A percentile compares a stretch with the other conserved stretches of the same genome.
These are phyloP conservation scores for Smittium culicis DNA, from an alignment of 371 early-diverging fungal species.

Conservation along the genomic window DNA sequence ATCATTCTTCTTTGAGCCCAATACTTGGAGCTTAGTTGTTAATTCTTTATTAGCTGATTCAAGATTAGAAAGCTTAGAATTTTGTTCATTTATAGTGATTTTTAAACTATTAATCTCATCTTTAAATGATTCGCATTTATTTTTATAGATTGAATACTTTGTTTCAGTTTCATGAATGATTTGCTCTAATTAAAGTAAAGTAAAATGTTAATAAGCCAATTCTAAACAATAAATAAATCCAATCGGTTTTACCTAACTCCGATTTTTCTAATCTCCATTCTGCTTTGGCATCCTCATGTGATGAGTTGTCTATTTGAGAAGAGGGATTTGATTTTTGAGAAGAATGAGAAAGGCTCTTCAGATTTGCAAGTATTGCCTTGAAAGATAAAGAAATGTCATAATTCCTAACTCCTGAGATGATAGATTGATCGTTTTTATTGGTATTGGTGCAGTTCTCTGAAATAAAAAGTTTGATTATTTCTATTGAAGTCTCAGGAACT, in stretches of 20 bases:
- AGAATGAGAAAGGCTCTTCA: neutral
- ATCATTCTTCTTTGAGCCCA: constrained; percentile 21
- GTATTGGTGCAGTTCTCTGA: neutral
- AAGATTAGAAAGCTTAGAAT: neutral
- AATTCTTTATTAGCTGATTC: constrained; percentile 2
- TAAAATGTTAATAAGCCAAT: neutral
- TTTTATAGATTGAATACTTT: neutral
- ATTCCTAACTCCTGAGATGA: neutral
- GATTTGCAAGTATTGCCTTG: neutral
- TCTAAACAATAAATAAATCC: neutral
- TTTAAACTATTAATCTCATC: neutral
- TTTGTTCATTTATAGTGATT: neutral
- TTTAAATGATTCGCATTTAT: neutral
- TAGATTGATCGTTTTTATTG: neutral
- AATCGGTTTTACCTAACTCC: neutral
- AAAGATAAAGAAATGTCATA: neutral
- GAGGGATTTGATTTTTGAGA: neutral
- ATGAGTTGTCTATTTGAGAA: neutral
- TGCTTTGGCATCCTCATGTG: constrained; percentile 6
- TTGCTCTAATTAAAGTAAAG: neutral
- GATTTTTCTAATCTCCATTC: constrained; percentile 14
- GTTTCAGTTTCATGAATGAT: constrained; percentile 9
- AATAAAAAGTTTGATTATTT: neutral
- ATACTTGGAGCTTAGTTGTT: constrained; percentile 26
- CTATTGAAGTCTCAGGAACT: neutral